Evolutionary conservation across 1,284 basidiomycete genomes (phyloP), one percentile per base, ranked within the genome.

Genomic region (Papiliotrema nemorosa): DNA sequence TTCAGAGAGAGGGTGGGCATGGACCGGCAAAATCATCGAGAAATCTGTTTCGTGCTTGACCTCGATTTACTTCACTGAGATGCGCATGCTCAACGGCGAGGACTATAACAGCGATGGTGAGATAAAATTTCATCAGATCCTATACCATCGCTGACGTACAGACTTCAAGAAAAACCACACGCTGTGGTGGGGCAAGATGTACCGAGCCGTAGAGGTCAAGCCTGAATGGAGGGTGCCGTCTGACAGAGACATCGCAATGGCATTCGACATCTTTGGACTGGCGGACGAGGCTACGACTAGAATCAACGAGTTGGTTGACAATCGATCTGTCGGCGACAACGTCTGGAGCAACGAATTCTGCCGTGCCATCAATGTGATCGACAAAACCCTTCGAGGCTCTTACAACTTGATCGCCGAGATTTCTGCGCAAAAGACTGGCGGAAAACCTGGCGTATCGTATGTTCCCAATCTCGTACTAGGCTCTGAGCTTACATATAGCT

Each of bases 261-360:
- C 86, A 2, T 72, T 97, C 38, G 84, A 90, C 51, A 79, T 94
- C 18, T 73, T 94, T n/a, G 59, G 36, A 18, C 44, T 71, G 2
- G 70, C 69, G 20, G 83, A 89, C 48, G 76, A 80, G 39, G 79
- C 93, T 14, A 82, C 82, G 24, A 72, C 78, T 51, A 82, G 80
- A 48, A 78, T 97, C 1, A 86, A 91, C 44, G 60, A 61, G 5
- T 77, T 94, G 14, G 74, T 89, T 9, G 74, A 77, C 12, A 78
- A 76, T 5, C 79, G 81, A 12, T 74, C 76, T 2, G 60, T 58
- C 16, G 79, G 68, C 31, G 83, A 88, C 63, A 83, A 79, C 51
- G 78, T 83, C 18, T 84, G 85, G 76, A 84, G 87, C 27, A 97
- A 96, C 70, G 92, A 97, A 72, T 96, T 97, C 69, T 97, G 93